These are phyloP conservation scores for Amanita fuliginea DNA, from an alignment of 768 basidiomycete species.

Conservation along the genomic window DNA sequence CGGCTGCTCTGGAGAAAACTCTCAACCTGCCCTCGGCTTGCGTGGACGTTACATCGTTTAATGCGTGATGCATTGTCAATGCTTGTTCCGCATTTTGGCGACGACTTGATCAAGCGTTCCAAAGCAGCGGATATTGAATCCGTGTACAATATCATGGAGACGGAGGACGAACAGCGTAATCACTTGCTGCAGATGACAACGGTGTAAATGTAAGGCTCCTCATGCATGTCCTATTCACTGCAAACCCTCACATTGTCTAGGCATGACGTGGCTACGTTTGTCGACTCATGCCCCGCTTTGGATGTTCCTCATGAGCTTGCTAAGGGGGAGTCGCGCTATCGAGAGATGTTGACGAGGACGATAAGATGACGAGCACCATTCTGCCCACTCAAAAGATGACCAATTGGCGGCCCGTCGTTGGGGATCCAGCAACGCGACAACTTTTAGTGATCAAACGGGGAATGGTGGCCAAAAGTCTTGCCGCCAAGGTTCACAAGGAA, in stretches of 20 bases:
- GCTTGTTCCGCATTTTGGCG: too few species aligned
- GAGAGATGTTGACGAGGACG: slow-evolving; percentile 75
- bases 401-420: slow-evolving; percentile 94
- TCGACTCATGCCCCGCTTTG: slow-evolving; percentile 92
- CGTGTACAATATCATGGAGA: slow-evolving; percentile 98
- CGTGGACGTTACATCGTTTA: slow-evolving; percentile 96
- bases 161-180: slow-evolving; percentile 87
- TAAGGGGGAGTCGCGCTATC: slow-evolving; percentile 80
- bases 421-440: slow-evolving; percentile 72
- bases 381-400: slow-evolving; percentile 82
- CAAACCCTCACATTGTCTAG: too few species aligned
- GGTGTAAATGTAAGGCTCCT: slow-evolving; percentile 76
- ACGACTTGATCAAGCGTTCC: slow-evolving; percentile 92
- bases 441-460: too few species aligned
- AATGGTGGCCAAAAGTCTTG: too few species aligned
- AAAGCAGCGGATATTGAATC: slow-evolving; percentile 73
- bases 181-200: slow-evolving; percentile 76
- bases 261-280: slow-evolving; percentile 91
- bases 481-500: too few species aligned
- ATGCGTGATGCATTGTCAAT: slow-evolving; percentile 89
- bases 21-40: slow-evolving; percentile 90
- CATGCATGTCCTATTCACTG: too few species aligned
- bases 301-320: slow-evolving; percentile 85
- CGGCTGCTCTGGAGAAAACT: slow-evolving; percentile 84
- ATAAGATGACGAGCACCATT: slow-evolving; percentile 71